Base-by-base conservation (phyloP, 768 basidiomycete species). In the Boletus barrowsii region DNA sequence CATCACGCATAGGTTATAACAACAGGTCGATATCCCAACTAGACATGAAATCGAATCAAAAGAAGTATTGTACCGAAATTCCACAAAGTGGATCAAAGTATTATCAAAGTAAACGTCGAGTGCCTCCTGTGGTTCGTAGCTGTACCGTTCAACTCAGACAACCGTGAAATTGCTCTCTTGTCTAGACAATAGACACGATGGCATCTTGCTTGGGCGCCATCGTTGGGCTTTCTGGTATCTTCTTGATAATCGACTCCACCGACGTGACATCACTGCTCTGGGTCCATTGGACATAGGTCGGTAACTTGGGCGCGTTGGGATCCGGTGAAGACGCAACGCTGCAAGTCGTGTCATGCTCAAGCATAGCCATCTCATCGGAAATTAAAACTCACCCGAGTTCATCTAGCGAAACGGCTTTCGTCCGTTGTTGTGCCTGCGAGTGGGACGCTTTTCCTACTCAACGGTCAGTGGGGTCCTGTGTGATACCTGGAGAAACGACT, bases 381-480 rank as follows among this genome's bases (percentile, higher is more conserved):
- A 14, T 7, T 10, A 11, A 43, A 39, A 54, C 59, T 42, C 32
- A 65, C 66, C 50, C 57, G 4, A 57, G 42, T 13, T 59, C 65
- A 5, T 67, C 55, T 57, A 67, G 47, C 18, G 65, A 54, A 30
- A 57, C 32, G 4, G 47, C 40, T n/a, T 56, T 49, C 4, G 65
- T 37, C 46, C 51, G 54, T 33, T 0, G 65, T 10, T 49, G 54
- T 3, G 54, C 17, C 42, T 54, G 57, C 15, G 47, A 41, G 6
- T 22, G 18, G 1, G 63, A 30, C 33, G 57, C 43, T 42, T 65
- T 65, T 32, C 47, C 66, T 67, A 18, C 20, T 39, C 10, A 7
- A 49, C 35, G 9, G 22, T 57, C 53, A 65, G 49, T 36, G 5
- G 4, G 15, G n/a, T 17, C 17, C 42, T 10, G 10, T 24, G 10